Conservation (phyloP, 305 asterid species). For the Fraxinus floribunda region DNA sequence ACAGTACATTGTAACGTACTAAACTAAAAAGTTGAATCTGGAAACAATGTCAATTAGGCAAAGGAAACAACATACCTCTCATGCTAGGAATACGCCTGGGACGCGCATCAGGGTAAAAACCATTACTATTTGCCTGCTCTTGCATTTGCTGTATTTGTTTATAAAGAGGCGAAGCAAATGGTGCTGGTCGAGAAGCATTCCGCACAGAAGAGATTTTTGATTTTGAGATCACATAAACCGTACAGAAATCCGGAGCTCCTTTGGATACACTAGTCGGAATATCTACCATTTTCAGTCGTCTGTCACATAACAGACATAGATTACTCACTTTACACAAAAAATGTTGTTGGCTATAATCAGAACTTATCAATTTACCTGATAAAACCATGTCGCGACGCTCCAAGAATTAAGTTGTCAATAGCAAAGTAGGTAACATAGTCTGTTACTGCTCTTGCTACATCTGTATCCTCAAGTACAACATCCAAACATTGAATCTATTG, state of each 20-base stretch:
- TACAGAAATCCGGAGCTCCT: constrained; percentile 81
- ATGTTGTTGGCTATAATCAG: neutral
- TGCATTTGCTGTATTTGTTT: constrained; percentile 44
- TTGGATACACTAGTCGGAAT: constrained; percentile 59
- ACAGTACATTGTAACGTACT: constrained; percentile 7
- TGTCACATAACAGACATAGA: constrained; percentile 26
- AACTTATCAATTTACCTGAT: constrained; percentile 44
- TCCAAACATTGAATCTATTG: constrained; percentile 64
- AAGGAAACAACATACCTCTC: constrained; percentile 38
- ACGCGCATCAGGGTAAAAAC: constrained; percentile 34
- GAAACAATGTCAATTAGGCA: neutral
- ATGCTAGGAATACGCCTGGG: constrained; percentile 32
- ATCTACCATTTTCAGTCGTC: constrained; percentile 69
- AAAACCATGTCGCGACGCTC: constrained; percentile 77
- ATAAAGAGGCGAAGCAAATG: constrained; percentile 67
- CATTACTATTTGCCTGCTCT: constrained; percentile 25
- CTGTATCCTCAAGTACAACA: constrained; percentile 63
- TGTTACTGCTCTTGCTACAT: constrained; percentile 60
- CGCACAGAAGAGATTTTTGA: constrained; percentile 66
- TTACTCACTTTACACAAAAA: neutral
- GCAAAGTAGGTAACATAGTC: constrained; percentile 71
- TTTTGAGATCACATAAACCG: constrained; percentile 82
- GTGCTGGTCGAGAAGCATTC: constrained; percentile 73
- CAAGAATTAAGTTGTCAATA: constrained; percentile 72
- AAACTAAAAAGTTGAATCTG: neutral